Evolutionary conservation across 2,329 filamentous ascomycete genomes (phyloP).

Genomic region (Colletotrichum sp.): DNA sequence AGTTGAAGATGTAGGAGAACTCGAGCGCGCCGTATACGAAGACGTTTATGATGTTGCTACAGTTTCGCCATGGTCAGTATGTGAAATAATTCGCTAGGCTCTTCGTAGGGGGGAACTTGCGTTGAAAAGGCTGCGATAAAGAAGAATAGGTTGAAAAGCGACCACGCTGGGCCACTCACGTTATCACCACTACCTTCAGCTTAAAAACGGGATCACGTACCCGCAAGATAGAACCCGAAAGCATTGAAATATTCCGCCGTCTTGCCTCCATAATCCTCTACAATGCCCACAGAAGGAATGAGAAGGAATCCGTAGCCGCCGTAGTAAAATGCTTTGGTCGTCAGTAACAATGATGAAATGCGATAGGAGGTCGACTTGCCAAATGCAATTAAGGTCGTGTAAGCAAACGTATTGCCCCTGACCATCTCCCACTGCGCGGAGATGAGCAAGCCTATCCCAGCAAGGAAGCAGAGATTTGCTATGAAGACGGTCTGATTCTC

Average conservation of each 20-base stretch:
- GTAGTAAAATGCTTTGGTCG: neutral
- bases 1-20: neutral
- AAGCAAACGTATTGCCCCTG: neutral
- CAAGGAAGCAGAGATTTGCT: neutral
- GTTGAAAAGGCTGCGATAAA: neutral
- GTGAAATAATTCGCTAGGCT: too few relatives aligned
- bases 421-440: neutral
- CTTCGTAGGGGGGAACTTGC: rapidly evolving
- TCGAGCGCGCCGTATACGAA: neutral
- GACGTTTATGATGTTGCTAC: neutral
- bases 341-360: neutral
- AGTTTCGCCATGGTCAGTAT: neutral
- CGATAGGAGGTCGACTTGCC: rapidly evolving
- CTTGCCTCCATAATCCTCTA: neutral
- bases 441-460: rapidly evolving
- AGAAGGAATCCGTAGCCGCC: neutral
- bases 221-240: neutral
- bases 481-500: neutral
- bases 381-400: neutral
- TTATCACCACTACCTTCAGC: neutral
- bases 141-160: neutral
- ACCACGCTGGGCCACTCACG: rapidly evolving
- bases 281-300: neutral
- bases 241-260: neutral
- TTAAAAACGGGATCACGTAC: rapidly evolving